Base-by-base conservation (phyloP, 306 rosid genomes). In the Albizia julibrissin region DNA sequence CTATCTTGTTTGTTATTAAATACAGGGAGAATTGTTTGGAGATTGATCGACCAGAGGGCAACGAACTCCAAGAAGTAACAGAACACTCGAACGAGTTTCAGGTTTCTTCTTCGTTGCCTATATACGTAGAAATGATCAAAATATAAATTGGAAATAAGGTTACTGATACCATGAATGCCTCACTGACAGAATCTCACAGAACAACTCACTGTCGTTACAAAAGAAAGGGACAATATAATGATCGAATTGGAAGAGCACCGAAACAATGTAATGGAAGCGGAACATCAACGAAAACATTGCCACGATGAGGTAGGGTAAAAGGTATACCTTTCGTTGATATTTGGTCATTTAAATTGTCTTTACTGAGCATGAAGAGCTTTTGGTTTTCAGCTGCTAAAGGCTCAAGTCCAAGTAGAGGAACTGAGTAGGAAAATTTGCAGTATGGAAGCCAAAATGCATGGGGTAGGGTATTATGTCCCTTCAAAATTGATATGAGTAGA, bases 221-320 rank as follows among this genome's bases (percentile, higher is more conserved):
- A 79, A 74, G 98, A 90, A 86, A 88, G 89, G 89, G 93, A 94
- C 80, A 82, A 72, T 34, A 77, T 91, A 80, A 62, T 46, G 75
- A 76, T 76, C 69, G 81, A 88, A 84, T 77, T 90, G 56, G 90
- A 90, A 82, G 89, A 90, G 79, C 88, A 82, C 80, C 88, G 87
- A 67, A 87, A 80, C 76, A 81, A 80, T 83, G 84, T 81, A 16
- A 52, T 43, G 59, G 92, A 89, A 90, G 68, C 84, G 75, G 93
- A 89, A 71, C 54, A 54, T 67, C 80, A 79, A 27, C 83, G 82
- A 56, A 86, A 84, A 62, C 85, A 82, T 71, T 81, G 82, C 82
- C 80, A 85, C 64, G 89, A 81, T 59, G 79, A 85, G 90, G 93
- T 89, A 87, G n/a, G 87, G 76, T 79, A 47, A 59, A 80, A 76